These are phyloP conservation scores for Dactylorhiza incarnata DNA, from an alignment of 106 monocot species.

Conservation along the genomic window DNA sequence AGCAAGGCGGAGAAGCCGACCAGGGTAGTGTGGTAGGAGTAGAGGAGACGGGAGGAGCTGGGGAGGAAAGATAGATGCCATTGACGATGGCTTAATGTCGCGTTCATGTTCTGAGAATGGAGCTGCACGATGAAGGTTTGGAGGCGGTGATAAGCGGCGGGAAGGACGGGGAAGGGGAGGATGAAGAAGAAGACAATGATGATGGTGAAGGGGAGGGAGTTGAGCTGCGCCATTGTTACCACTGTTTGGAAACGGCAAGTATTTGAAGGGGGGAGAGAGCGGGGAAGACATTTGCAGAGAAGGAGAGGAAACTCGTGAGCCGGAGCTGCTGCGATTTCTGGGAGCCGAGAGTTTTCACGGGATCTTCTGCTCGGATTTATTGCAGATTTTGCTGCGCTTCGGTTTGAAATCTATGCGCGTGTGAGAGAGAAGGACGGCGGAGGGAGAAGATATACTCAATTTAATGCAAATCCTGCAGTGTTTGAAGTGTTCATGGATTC, in stretches of 20 bases:
- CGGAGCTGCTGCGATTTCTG: slow-evolving; percentile 7
- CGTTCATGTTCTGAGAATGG: slow-evolving; percentile 20
- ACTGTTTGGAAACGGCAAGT: not conserved
- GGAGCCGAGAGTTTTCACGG: slow-evolving; percentile 19
- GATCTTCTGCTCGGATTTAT: slow-evolving; percentile 33
- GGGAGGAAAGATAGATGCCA: slow-evolving; percentile 78
- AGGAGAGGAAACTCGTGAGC: slow-evolving; percentile 37
- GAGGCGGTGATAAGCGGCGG: slow-evolving; percentile 2
- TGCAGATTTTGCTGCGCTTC: slow-evolving; percentile 6
- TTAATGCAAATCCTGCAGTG: not conserved
- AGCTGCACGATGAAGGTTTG: slow-evolving; percentile 78
- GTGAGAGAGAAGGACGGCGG: not conserved
- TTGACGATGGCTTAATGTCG: not conserved
- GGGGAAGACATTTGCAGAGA: slow-evolving; percentile 17
- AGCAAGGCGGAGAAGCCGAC: slow-evolving; percentile 77
- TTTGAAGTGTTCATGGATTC: not conserved
- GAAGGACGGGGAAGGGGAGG: not conserved
- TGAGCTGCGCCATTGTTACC: not conserved
- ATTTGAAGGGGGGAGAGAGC: slow-evolving; percentile 16
- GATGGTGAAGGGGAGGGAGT: not conserved
- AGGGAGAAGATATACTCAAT: not conserved
- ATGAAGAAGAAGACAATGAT: slow-evolving; percentile 5
- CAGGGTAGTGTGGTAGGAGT: slow-evolving; percentile 67
- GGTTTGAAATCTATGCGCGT: not conserved
- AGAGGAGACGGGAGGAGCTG: slow-evolving; percentile 47